A percentile compares a stretch with the other conserved stretches of the same genome.
Conservation (phyloP, 2,329 filamentous ascomycete genomes). For the Venturia nashicola region DNA sequence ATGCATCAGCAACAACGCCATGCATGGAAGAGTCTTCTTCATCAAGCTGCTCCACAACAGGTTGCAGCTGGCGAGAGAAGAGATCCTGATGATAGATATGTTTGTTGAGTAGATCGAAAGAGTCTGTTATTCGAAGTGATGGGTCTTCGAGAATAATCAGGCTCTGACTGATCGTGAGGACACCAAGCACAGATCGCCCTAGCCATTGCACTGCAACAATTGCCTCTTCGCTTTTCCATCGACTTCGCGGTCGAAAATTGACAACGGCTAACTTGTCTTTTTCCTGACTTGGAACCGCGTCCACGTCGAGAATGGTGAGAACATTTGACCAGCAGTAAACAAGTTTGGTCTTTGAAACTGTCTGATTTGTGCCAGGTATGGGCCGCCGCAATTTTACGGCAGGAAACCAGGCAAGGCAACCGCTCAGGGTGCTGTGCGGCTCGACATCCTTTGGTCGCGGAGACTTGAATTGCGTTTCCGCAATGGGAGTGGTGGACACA, state of each 20-base stretch:
- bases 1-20: conserved; percentile 91
- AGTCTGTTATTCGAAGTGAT: conserved; percentile 81
- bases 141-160: conserved; percentile 86
- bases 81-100: conserved; percentile 86
- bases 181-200: conserved; percentile 78
- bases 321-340: conserved; percentile 99
- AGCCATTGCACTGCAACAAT: conserved; percentile 97
- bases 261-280: conserved; percentile 68
- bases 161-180: conserved; percentile 88
- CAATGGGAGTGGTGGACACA: conserved; percentile 90
- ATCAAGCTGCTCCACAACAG: conserved; percentile 75
- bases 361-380: conserved; percentile 52
- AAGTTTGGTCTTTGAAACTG: conserved; percentile 70
- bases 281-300: conserved; percentile 54
- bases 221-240: conserved; percentile 89
- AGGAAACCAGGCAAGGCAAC: conserved; percentile 93
- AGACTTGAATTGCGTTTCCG: conserved; percentile 92
- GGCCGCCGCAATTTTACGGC: conserved; percentile 80
- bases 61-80: conserved; percentile 77
- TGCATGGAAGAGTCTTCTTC: conserved; percentile 84
- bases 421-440: conserved; percentile 83
- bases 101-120: conserved; percentile 81
- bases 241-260: conserved; percentile 67
- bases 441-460: conserved; percentile 81
- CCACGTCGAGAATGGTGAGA: conserved; percentile 82